Conservation (phyloP, 1,139 yeast species). For the Debaryomyces subglobosus region DNA sequence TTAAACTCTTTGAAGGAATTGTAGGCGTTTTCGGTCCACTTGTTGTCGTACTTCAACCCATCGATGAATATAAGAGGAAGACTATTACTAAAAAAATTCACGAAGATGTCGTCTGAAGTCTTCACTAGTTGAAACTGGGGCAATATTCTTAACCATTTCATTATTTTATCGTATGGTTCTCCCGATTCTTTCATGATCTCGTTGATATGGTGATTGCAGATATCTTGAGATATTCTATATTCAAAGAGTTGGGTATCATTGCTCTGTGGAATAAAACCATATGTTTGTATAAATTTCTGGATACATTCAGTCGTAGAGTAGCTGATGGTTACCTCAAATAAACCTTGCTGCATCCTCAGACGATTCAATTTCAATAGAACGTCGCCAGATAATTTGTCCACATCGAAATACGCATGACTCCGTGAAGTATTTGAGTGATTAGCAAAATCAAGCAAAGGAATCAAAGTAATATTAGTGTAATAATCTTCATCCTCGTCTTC, state of each 20-base stretch:
- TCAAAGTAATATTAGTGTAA: constrained; percentile 56
- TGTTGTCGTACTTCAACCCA: constrained; percentile 17
- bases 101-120: constrained; percentile 17
- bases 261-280: constrained; percentile 58
- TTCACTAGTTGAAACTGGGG: constrained; percentile 28
- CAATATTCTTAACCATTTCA: constrained; percentile 31
- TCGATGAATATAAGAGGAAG: constrained; percentile 21
- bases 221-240: constrained; percentile 9
- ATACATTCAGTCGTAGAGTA: constrained; percentile 53
- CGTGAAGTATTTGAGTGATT: constrained; percentile 47
- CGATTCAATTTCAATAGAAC: constrained; percentile 34
- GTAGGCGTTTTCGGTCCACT: constrained; percentile 18
- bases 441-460: constrained; percentile 69
- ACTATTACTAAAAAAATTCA: constrained; percentile 20
- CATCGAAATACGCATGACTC: constrained; percentile 62
- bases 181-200: constrained; percentile 5
- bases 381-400: constrained; percentile 52
- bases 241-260: constrained; percentile 19
- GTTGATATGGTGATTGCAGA: constrained; percentile 1
- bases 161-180: constrained; percentile 12
- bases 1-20: constrained; percentile 14
- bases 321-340: constrained; percentile 42
- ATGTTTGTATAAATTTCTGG: constrained; percentile 49
- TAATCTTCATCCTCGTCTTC: constrained; percentile 37
- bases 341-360: constrained; percentile 14